These are phyloP conservation scores for Biscogniauxia marginata DNA, from an alignment of 2,329 filamentous ascomycete genomes.

Conservation along the genomic window DNA sequence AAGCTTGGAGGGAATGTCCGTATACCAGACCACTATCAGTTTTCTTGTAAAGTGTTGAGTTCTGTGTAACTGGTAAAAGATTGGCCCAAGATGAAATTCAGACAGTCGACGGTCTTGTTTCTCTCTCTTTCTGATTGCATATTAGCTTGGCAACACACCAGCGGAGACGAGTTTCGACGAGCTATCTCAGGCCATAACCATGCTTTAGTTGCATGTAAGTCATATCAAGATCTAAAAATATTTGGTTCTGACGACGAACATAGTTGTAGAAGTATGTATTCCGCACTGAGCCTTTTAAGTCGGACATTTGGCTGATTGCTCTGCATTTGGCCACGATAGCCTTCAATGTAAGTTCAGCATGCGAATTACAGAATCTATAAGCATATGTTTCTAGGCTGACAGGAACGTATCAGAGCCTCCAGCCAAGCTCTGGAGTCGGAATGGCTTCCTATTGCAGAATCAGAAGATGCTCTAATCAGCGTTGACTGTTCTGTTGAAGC, in stretches of 20 bases:
- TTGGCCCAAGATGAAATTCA: conserved; percentile 19
- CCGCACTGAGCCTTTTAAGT: background rate
- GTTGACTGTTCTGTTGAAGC: conserved; percentile 40
- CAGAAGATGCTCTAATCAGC: conserved; percentile 28
- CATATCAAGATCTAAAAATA: background rate
- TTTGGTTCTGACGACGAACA: background rate
- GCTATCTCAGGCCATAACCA: conserved; percentile 26
- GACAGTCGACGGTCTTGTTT: conserved; percentile 10
- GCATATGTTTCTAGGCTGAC: conserved; percentile 4
- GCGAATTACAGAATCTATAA: background rate
- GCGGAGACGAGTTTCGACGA: conserved; percentile 26
- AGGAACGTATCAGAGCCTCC: conserved; percentile 22
- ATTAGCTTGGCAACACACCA: conserved; percentile 25
- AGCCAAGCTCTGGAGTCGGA: conserved; percentile 36
- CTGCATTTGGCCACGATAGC: conserved; percentile 16
- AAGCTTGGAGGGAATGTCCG: background rate
- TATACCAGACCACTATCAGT: background rate
- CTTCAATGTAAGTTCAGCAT: conserved; percentile 26
- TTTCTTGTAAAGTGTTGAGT: background rate
- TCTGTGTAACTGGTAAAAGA: background rate
- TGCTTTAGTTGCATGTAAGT: conserved; percentile 33
- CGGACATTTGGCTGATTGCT: conserved; percentile 1
- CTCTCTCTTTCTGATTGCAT: conserved; percentile 8
- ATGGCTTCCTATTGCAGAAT: conserved; percentile 28
- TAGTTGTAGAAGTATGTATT: conserved; percentile 24